phyloP scores from a whole-genome alignment of 2,329 filamentous ascomycete genomes.

The Claviceps sp. region DNA sequence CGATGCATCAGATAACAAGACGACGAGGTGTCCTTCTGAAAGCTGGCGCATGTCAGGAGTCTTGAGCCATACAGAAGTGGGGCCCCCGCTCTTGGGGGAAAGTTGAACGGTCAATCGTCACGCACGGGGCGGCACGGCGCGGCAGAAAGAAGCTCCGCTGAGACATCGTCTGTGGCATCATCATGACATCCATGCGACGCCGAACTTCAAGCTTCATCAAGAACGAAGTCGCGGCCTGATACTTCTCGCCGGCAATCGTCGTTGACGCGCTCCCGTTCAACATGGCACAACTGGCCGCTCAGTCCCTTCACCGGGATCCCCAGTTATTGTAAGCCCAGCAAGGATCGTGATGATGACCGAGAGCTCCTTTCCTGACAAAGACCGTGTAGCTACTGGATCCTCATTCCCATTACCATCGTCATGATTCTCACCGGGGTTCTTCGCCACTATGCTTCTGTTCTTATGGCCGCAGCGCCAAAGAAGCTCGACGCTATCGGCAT shows the following conservation, averaged over 20 bases:
- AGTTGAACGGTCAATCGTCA: background rate
- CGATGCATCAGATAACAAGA: background rate
- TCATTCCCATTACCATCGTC: conserved; percentile 91
- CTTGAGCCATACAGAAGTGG: background rate
- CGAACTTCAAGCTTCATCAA: background rate
- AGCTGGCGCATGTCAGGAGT: background rate
- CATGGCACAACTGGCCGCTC: conserved; percentile 77
- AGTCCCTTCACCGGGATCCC: conserved; percentile 97
- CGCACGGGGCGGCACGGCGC: background rate
- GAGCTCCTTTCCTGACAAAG: background rate
- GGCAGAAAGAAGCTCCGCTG: conserved; percentile 1
- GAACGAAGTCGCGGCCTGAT: background rate
- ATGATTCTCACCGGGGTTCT: conserved; percentile 96
- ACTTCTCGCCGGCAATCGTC: background rate
- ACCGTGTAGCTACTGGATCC: conserved; percentile 80
- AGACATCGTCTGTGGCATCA: background rate
- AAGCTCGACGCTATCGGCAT: conserved; percentile 61
- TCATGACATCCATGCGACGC: background rate
- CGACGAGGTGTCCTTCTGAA: conserved; percentile 3
- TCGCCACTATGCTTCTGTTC: conserved; percentile 88
- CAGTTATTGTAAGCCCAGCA: conserved; percentile 69
- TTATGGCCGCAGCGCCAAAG: conserved; percentile 78
- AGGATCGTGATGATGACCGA: background rate
- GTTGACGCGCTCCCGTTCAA: conserved; percentile 8
- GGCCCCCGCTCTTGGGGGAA: background rate